Evolutionary conservation across 306 rosid genomes (phyloP).

Genomic region (Vachellia pachyceras): DNA sequence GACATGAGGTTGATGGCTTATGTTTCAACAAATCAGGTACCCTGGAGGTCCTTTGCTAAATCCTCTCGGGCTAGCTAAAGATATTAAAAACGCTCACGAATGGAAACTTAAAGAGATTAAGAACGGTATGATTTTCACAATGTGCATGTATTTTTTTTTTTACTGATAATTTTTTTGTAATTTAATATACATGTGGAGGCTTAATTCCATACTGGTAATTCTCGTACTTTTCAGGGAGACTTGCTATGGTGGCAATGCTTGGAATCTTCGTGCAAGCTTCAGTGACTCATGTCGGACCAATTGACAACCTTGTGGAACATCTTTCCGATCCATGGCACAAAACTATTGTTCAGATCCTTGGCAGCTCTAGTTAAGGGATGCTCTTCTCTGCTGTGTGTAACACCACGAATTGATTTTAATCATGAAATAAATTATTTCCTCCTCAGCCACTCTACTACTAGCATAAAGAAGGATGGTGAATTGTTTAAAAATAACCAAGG

Average conservation of each 20-base stretch:
- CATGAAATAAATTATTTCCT: constrained; percentile 9
- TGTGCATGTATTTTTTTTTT: neutral
- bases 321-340: constrained; percentile 94
- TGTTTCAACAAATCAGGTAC: constrained; percentile 57
- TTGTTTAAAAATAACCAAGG: neutral
- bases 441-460: neutral
- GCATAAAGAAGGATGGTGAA: neutral
- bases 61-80: constrained; percentile 90
- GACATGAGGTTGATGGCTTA: constrained; percentile 23
- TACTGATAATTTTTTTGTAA: neutral
- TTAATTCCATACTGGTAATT: constrained; percentile 13
- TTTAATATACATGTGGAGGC: constrained; percentile 1
- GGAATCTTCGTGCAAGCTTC: constrained; percentile 93
- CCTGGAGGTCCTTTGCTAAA: constrained; percentile 88
- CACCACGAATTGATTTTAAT: neutral
- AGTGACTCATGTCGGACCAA: constrained; percentile 88
- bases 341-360: constrained; percentile 80
- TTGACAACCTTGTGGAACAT: constrained; percentile 91
- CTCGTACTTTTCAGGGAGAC: constrained; percentile 61
- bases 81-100: constrained; percentile 70
- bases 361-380: constrained; percentile 42
- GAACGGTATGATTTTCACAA: constrained; percentile 56
- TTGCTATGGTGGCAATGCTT: constrained; percentile 91
- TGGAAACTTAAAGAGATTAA: constrained; percentile 94
- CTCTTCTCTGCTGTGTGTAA: constrained; percentile 25